Evolutionary conservation across 2,329 filamentous ascomycete genomes (phyloP).

Genomic region (Cercospora janseana): DNA sequence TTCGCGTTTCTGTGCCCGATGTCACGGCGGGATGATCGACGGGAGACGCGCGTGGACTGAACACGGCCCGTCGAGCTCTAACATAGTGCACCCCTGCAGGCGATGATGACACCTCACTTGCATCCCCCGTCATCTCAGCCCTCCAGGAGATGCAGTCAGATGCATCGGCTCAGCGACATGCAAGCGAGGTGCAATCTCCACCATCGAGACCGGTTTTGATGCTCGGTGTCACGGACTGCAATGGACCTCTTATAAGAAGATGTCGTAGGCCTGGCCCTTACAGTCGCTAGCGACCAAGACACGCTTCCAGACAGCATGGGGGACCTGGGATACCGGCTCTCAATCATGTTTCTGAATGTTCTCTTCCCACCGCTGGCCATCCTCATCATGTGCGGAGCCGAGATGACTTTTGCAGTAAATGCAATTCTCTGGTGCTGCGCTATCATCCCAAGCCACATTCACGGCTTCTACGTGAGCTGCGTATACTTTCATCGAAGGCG

Average conservation of each 20-base stretch:
- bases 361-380: slow-evolving; percentile 44
- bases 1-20: not conserved
- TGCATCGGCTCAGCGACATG: not conserved
- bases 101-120: not conserved
- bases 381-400: slow-evolving; percentile 39
- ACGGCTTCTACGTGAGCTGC: slow-evolving; percentile 44
- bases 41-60: not conserved
- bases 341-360: slow-evolving; percentile 41
- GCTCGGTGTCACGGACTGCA: too few species aligned
- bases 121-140: not conserved
- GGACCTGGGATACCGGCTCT: slow-evolving; percentile 34
- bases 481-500: slow-evolving; percentile 42
- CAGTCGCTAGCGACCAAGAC: too few species aligned
- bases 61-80: not conserved
- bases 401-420: slow-evolving; percentile 40
- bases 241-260: too few species aligned
- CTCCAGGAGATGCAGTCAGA: slow-evolving; percentile 4
- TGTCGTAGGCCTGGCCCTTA: too few species aligned
- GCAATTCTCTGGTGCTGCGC: slow-evolving; percentile 43
- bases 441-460: slow-evolving; percentile 43
- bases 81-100: not conserved
- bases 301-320: slow-evolving; percentile 7
- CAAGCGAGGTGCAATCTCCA: not conserved
- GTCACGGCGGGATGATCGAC: not conserved
- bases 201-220: not conserved